Evolutionary conservation across 345 rosid genomes (phyloP).

Genomic region (Raphanus sativus): DNA sequence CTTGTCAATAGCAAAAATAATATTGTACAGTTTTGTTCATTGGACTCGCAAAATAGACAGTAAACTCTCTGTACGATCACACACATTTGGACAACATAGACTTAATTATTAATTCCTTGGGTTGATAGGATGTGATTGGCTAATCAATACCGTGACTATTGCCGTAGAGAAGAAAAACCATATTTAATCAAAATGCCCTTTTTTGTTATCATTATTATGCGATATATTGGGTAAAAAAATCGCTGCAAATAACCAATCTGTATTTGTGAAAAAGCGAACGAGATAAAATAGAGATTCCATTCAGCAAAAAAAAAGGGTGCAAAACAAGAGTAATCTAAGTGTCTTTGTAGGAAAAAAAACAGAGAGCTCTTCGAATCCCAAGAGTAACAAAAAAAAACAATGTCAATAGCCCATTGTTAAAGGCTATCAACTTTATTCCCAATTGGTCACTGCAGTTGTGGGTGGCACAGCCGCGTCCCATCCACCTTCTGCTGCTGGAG

Average conservation of each 20-base stretch:
- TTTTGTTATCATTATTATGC: neutral
- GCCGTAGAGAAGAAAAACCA: neutral
- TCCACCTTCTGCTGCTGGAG: conserved; percentile 40
- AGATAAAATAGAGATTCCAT: conserved; percentile 14
- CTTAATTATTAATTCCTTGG: neutral
- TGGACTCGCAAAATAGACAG: neutral
- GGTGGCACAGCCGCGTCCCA: conserved; percentile 54
- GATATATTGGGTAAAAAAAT: neutral
- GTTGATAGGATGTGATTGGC: neutral
- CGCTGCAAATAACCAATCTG: neutral
- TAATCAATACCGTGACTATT: neutral
- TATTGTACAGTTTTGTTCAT: too few relatives aligned
- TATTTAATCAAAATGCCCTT: too few relatives aligned
- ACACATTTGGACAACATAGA: neutral
- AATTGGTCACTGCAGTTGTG: conserved; percentile 31
- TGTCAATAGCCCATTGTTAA: conserved; percentile 12
- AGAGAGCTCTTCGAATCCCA: conserved; percentile 23
- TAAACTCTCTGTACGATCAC: neutral
- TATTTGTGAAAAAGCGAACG: neutral
- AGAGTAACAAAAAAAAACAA: conserved; percentile 14
- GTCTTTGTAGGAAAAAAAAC: conserved; percentile 23
- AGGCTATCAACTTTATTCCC: conserved; percentile 44
- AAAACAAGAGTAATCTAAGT: conserved; percentile 29
- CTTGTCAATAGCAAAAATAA: neutral
- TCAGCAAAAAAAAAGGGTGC: conserved; percentile 22